Base-by-base conservation (phyloP, 371 early-diverging fungal species). In the Nematocida sp. region DNA sequence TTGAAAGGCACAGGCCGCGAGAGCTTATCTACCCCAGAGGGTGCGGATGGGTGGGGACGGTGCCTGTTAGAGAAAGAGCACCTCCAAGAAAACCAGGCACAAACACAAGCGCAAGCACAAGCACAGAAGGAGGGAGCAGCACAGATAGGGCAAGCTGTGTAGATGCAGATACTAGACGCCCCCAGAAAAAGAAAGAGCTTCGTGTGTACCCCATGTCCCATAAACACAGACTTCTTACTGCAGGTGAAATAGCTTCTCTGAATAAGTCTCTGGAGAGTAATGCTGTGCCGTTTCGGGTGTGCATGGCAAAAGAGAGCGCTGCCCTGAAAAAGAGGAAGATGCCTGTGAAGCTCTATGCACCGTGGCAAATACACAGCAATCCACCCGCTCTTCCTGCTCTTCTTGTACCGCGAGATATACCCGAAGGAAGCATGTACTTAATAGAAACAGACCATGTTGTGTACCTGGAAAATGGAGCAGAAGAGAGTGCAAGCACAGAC, bases 361-460 rank as follows among this genome's bases (percentile, higher is more conserved):
- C 74, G 15, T 70, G 74, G 74, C 74, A 70, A 41, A 57, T 60
- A 60, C 15, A 43, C 7, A 27, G 34, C 4, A 17, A 13, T 13
- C 64, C 34, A 62, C 19, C 19, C 40, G 17, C 5, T 4, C 55
- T 15, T 23, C 23, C 15, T 8, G 13, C 51, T n/a, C 13, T 13
- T 13, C 43, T 13, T n/a, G 43, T n/a, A 41, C 11, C 43, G n/a
- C n/a, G 11, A 13, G n/a, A 13, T 13, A n/a, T 21, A 51, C 25
- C 27, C 51, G n/a, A n/a, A n/a, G n/a, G n/a, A n/a, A n/a, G n/a
- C n/a, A n/a, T n/a, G n/a, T n/a, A n/a, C 32, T 50, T 70, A 4
- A n/a, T 62, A 21, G 74, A 70, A 40, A 70, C 74, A 27, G 37
- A 38, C 5, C 19, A 17, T 29, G 32, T 70, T 4, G 43, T n/a